phyloP scores from a whole-genome alignment of 2,329 filamentous ascomycete genomes.

The Sphaerulina musiva region DNA sequence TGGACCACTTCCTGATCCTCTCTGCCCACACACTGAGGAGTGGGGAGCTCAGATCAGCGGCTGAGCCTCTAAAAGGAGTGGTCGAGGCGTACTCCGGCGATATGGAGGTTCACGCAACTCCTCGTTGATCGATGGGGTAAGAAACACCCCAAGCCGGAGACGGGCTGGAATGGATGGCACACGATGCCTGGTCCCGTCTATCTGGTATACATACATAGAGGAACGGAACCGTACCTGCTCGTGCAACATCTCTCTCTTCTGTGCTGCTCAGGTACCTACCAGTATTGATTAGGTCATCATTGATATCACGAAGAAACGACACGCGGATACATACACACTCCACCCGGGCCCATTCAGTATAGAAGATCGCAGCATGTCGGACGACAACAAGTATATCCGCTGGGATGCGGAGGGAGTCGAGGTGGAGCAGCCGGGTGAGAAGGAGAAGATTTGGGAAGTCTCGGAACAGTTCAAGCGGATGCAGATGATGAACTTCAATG shows the following conservation, averaged over 20 bases:
- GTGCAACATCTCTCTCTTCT: neutral
- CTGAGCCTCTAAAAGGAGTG: slow-evolving; percentile 1
- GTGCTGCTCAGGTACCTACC: neutral
- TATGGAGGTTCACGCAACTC: slow-evolving; percentile 15
- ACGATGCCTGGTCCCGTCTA: neutral
- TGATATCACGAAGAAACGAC: slow-evolving; percentile 4
- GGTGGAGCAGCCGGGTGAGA: slow-evolving; percentile 28
- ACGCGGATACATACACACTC: too few species aligned
- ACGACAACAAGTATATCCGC: slow-evolving; percentile 17
- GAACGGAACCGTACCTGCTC: neutral
- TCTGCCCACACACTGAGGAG: neutral
- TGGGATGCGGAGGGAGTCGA: slow-evolving; percentile 35
- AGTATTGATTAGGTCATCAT: slow-evolving; percentile 1
- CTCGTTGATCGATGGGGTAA: slow-evolving; percentile 10
- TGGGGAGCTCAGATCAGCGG: slow-evolving; percentile 10
- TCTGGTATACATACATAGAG: neutral
- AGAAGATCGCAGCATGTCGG: slow-evolving; percentile 14
- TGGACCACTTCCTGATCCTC: slow-evolving; percentile 1
- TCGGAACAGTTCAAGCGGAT: slow-evolving; percentile 36
- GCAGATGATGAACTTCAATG: slow-evolving; percentile 39
- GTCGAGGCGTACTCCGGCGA: slow-evolving; percentile 18
- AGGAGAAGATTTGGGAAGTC: slow-evolving; percentile 34
- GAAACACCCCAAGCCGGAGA: neutral
- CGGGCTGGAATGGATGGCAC: neutral
- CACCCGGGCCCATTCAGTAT: neutral